Conservation (phyloP, 176 grass and related monocot genomes). For the Raddia guianensis region DNA sequence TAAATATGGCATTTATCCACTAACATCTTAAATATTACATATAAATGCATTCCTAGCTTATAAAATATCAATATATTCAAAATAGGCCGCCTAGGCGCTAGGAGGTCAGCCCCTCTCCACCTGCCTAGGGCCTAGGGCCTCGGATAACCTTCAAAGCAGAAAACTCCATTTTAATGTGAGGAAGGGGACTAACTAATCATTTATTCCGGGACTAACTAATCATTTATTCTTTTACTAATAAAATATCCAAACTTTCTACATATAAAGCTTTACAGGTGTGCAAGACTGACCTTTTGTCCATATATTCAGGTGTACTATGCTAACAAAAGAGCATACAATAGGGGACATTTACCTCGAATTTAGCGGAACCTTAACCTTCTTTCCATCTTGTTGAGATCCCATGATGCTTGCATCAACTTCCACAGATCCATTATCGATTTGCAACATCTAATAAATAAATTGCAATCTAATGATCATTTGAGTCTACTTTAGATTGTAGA, state of each 20-base stretch:
- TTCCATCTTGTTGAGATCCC: slow-evolving; percentile 80
- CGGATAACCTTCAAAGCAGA: too few relatives aligned
- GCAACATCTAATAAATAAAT: slow-evolving; percentile 67
- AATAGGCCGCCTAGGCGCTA: too few relatives aligned
- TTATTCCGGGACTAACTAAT: neutral
- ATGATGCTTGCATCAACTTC: slow-evolving; percentile 87
- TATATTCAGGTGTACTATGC: neutral
- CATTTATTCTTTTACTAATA: neutral
- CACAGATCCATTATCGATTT: slow-evolving; percentile 88
- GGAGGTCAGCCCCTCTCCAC: too few relatives aligned
- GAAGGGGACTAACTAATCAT: neutral
- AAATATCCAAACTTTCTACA: neutral
- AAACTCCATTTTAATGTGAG: too few relatives aligned
- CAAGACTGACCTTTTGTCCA: neutral
- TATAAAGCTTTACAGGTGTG: neutral
- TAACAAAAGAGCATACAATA: slow-evolving; percentile 24
- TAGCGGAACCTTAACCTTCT: slow-evolving; percentile 88
- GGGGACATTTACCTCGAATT: slow-evolving; percentile 74
- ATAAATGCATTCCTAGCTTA: too few relatives aligned
- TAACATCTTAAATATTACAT: too few relatives aligned
- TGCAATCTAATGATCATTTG: slow-evolving; percentile 3
- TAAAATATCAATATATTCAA: too few relatives aligned
- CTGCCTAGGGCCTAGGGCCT: too few relatives aligned
- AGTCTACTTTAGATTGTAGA: slow-evolving; percentile 17
- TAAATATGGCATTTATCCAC: too few relatives aligned